Conservation (phyloP, 2,329 filamentous ascomycete genomes). For the Coleophoma eucalyptorum region DNA sequence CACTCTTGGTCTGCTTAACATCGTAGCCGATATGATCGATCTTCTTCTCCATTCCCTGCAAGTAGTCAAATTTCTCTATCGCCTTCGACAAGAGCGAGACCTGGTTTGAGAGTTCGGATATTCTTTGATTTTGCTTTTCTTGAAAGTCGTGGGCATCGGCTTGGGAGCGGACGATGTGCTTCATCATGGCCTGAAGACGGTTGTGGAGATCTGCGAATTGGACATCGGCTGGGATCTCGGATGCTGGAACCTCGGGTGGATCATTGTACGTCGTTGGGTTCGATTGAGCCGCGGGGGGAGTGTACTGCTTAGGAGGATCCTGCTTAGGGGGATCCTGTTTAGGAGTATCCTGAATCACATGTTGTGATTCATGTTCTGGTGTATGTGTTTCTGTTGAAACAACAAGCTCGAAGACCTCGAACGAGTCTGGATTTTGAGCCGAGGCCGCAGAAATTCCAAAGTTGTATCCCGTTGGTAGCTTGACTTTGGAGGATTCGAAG, state of each 20-base stretch:
- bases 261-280: slow-evolving; percentile 11
- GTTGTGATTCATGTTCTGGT: slow-evolving; percentile 22
- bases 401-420: slow-evolving; percentile 86
- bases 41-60: slow-evolving; percentile 41
- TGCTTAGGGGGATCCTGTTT: background rate
- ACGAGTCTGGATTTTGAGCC: slow-evolving; percentile 88
- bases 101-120: slow-evolving; percentile 4
- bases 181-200: slow-evolving; percentile 70
- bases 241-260: slow-evolving; percentile 27
- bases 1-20: slow-evolving; percentile 51
- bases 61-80: slow-evolving; percentile 39
- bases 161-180: slow-evolving; percentile 63
- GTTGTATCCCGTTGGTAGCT: slow-evolving; percentile 74
- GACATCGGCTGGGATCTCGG: slow-evolving; percentile 38
- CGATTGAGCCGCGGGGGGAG: background rate
- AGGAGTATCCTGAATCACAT: slow-evolving; percentile 4
- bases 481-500: slow-evolving; percentile 79
- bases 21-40: slow-evolving; percentile 54
- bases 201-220: slow-evolving; percentile 86
- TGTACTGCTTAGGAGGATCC: background rate
- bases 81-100: slow-evolving; percentile 13
- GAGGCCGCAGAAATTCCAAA: slow-evolving; percentile 87
- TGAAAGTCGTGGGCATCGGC: slow-evolving; percentile 48
- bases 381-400: slow-evolving; percentile 54
- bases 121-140: slow-evolving; percentile 39